Evolutionary conservation across 768 basidiomycete species (phyloP).

Genomic region (Psilocybe cubensis): DNA sequence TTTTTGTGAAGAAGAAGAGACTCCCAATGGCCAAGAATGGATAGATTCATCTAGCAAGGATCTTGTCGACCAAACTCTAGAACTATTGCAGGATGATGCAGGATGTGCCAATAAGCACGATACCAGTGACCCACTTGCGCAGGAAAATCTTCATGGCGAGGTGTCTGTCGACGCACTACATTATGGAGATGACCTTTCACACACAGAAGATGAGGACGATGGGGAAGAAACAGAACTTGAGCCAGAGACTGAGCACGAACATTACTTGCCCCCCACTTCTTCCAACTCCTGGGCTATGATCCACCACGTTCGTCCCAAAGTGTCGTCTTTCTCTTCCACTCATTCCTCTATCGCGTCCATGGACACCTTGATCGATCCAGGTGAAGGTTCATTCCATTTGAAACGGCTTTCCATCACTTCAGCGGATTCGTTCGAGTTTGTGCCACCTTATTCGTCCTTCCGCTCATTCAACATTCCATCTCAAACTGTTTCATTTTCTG

Average conservation of each 20-base stretch:
- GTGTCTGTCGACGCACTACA: background rate
- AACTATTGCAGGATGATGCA: too few relatives aligned
- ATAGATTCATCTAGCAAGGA: background rate
- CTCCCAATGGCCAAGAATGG: background rate
- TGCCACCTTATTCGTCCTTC: constrained; percentile 16
- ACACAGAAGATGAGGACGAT: constrained; percentile 1
- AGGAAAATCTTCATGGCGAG: background rate
- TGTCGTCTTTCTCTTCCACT: constrained; percentile 17
- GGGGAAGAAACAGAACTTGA: constrained; percentile 13
- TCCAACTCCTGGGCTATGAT: constrained; percentile 7
- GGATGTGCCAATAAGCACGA: too few relatives aligned
- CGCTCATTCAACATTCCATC: constrained; percentile 19
- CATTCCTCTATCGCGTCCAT: constrained; percentile 28
- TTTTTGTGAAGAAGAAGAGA: background rate
- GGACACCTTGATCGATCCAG: constrained; percentile 25
- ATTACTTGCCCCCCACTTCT: constrained; percentile 11
- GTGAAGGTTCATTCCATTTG: constrained; percentile 17
- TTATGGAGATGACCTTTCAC: background rate
- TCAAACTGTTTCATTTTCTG: constrained; percentile 28
- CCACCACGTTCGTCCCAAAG: constrained; percentile 5
- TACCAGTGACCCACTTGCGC: too few relatives aligned
- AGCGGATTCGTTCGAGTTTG: constrained; percentile 21
- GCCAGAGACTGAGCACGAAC: constrained; percentile 10
- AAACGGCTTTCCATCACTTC: constrained; percentile 24
- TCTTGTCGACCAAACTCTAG: background rate